Evolutionary conservation across 352 stramenopile species (phyloP).

Genomic region (Globisporangium echinulatum): DNA sequence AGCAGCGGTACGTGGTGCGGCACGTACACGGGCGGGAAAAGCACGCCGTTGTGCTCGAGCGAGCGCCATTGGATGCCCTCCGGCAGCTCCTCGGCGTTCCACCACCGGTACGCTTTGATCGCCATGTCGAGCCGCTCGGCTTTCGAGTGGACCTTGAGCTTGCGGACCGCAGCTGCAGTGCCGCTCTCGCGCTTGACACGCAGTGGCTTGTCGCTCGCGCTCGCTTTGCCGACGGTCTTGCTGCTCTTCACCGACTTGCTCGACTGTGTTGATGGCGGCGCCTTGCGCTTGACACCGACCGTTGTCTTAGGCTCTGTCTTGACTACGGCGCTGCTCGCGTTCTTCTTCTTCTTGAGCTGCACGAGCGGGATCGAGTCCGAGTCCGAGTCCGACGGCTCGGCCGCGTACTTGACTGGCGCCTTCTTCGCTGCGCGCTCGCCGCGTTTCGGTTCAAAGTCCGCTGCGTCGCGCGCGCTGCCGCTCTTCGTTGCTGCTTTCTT

Average conservation of each 20-base stretch:
- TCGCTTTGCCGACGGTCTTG: conserved; percentile 40
- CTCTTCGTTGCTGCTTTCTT: conserved; percentile 32
- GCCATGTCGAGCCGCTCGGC: conserved; percentile 93
- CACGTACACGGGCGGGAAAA: conserved; percentile 95
- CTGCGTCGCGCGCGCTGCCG: conserved; percentile 12
- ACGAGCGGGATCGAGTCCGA: conserved; percentile 79
- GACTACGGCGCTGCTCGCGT: background rate
- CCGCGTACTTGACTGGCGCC: conserved; percentile 19
- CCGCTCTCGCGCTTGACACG: conserved; percentile 39
- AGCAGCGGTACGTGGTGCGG: conserved; percentile 94
- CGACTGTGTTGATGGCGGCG: conserved; percentile 9
- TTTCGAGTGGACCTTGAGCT: conserved; percentile 93
- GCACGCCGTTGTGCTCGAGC: conserved; percentile 98
- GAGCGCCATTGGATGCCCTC: conserved; percentile 96
- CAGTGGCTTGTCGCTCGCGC: conserved; percentile 18
- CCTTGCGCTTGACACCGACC: conserved; percentile 53
- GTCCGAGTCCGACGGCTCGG: conserved; percentile 52
- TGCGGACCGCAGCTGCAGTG: conserved; percentile 40
- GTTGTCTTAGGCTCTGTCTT: conserved; percentile 6
- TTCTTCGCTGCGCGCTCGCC: conserved; percentile 19
- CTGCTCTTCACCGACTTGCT: conserved; percentile 29
- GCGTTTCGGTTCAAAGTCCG: conserved; percentile 14
- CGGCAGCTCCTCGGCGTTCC: conserved; percentile 93
- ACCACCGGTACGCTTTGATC: conserved; percentile 99
- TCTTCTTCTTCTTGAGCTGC: conserved; percentile 66